Conservation (phyloP, 2,329 filamentous ascomycete species). For the Camillea tinctor region DNA sequence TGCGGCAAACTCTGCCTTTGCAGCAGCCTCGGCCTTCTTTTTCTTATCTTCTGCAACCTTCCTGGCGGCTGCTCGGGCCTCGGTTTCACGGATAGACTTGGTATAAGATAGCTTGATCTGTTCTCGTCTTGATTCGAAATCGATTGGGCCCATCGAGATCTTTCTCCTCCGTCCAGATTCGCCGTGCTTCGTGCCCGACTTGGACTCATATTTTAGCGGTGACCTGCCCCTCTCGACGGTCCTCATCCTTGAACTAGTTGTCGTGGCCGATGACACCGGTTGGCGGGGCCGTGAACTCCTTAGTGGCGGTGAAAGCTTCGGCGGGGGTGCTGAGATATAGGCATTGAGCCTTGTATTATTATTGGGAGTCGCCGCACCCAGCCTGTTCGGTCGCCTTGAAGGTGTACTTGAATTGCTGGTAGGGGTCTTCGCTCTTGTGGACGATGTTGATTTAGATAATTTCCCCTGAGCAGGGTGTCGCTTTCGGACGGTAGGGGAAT, state of each 20-base stretch:
- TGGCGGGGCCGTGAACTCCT: constrained; percentile 80
- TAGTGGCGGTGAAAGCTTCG: constrained; percentile 74
- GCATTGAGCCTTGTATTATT: constrained; percentile 65
- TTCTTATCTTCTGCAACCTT: constrained; percentile 54
- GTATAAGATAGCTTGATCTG: constrained; percentile 83
- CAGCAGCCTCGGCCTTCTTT: constrained; percentile 44
- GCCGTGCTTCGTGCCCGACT: constrained; percentile 35
- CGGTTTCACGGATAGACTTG: constrained; percentile 74
- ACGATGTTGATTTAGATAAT: constrained; percentile 34
- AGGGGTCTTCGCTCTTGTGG: constrained; percentile 42
- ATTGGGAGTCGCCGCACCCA: constrained; percentile 45
- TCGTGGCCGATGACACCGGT: constrained; percentile 72
- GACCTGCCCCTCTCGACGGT: constrained; percentile 57
- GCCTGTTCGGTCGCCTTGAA: constrained; percentile 40
- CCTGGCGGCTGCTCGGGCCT: constrained; percentile 51
- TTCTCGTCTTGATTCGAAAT: constrained; percentile 80
- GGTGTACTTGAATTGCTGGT: constrained; percentile 33
- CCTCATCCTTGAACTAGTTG: constrained; percentile 67
- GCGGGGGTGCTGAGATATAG: constrained; percentile 67
- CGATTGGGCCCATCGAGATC: constrained; percentile 69
- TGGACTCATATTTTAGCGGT: constrained; percentile 33
- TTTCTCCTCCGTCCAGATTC: constrained; percentile 49
- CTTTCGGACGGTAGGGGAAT: constrained; percentile 51
- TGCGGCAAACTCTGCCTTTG: constrained; percentile 41
- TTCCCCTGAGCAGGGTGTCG: constrained; percentile 43